A percentile compares a stretch with the other conserved stretches of the same genome.
Conservation (phyloP, 2,329 filamentous ascomycete species). For the Byssochlamys sp. region DNA sequence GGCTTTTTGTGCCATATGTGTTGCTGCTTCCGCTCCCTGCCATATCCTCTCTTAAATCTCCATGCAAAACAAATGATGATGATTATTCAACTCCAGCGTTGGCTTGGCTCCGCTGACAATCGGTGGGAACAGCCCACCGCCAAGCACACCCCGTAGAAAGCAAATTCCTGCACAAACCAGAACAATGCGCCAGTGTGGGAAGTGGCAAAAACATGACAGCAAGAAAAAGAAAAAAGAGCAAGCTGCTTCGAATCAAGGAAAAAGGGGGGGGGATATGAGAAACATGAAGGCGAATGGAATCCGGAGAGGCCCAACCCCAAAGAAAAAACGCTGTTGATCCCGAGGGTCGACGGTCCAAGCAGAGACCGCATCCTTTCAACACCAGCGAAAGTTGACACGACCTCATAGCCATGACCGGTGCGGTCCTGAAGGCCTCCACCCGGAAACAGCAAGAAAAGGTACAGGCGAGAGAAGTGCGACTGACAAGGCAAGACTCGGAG, state of each 20-base stretch:
- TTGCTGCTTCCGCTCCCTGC: neutral
- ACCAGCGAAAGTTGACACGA: neutral
- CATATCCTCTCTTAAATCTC: conserved; percentile 1
- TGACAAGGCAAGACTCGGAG: conserved; percentile 1
- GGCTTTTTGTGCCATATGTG: neutral
- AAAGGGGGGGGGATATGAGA: neutral
- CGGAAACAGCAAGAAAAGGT: neutral
- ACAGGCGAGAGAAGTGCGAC: conserved; percentile 4
- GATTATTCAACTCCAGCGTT: neutral
- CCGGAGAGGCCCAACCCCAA: neutral
- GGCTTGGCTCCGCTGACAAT: neutral
- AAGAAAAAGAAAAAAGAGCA: neutral
- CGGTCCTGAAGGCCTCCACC: neutral
- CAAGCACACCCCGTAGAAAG: neutral
- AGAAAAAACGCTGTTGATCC: neutral
- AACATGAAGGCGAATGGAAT: neutral
- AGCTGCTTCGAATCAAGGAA: neutral
- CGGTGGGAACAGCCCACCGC: neutral
- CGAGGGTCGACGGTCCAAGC: neutral
- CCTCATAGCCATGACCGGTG: neutral
- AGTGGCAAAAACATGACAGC: neutral
- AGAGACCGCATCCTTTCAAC: neutral
- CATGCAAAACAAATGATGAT: neutral
- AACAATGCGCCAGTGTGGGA: neutral
- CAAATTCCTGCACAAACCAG: neutral